These are phyloP conservation scores for Baorangia bicolor DNA, from an alignment of 768 basidiomycete species.

Conservation along the genomic window DNA sequence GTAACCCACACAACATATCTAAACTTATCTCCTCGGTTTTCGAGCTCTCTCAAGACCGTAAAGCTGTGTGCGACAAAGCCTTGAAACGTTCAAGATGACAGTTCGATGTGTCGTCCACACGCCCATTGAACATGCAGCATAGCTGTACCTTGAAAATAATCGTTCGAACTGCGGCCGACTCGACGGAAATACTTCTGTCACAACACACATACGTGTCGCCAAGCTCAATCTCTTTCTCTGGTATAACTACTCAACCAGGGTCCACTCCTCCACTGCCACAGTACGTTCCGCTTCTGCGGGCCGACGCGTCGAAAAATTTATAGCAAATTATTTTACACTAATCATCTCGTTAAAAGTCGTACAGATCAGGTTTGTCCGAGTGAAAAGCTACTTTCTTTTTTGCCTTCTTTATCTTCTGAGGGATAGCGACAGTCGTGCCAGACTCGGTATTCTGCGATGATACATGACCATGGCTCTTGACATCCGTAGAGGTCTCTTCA, in stretches of 20 bases:
- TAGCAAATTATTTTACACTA: neutral
- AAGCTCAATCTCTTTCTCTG: too few species aligned
- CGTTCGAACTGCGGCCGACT: neutral
- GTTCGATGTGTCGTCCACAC: constrained; percentile 2
- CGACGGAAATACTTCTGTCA: neutral
- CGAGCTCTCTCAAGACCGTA: neutral
- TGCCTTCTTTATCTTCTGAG: constrained; percentile 41
- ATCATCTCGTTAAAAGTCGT: constrained; percentile 59
- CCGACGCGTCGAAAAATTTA: neutral
- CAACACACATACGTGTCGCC: neutral
- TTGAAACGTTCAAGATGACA: constrained; percentile 19
- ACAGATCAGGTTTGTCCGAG: constrained; percentile 66
- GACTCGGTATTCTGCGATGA: constrained; percentile 5
- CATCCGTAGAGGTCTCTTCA: constrained; percentile 30
- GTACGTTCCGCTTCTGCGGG: neutral
- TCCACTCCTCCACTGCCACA: neutral
- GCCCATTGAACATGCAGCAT: too few species aligned
- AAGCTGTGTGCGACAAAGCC: constrained; percentile 14
- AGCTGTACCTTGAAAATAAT: neutral
- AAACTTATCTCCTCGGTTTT: constrained; percentile 19
- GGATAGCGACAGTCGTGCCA: constrained; percentile 1
- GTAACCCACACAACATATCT: neutral
- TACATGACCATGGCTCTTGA: constrained; percentile 8
- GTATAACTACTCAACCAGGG: neutral
- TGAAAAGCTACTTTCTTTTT: constrained; percentile 72